phyloP scores from a whole-genome alignment of 306 rosid species.

The Malus sylvestris region DNA sequence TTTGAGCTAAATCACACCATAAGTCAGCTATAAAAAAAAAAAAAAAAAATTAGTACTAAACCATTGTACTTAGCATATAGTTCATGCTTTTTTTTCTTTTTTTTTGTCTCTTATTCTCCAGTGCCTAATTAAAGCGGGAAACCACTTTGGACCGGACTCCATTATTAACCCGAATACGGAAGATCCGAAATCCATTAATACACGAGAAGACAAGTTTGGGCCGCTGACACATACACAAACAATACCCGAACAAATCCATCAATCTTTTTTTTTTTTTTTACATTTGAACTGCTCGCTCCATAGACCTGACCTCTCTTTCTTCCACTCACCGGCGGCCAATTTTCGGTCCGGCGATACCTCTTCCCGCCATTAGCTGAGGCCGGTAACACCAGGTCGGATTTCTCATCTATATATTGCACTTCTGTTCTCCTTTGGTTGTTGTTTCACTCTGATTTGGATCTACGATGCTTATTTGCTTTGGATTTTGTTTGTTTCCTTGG shows the following conservation, averaged over 20 bases:
- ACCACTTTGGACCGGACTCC: not conserved
- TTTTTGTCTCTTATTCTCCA: too few species aligned
- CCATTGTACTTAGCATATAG: too few species aligned
- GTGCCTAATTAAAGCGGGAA: not conserved
- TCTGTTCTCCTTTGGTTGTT: not conserved
- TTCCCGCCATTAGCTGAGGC: not conserved
- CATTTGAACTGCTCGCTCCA: not conserved
- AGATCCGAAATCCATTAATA: not conserved
- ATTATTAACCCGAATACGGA: not conserved
- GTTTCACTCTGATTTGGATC: conserved; percentile 2
- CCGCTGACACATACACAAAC: not conserved
- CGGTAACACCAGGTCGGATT: not conserved
- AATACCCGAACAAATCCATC: not conserved
- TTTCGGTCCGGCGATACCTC: not conserved
- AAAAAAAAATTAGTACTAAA: too few species aligned
- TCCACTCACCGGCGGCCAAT: conserved; percentile 6
- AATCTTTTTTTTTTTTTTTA: not conserved
- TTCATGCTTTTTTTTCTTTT: too few species aligned
- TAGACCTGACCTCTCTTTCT: not conserved
- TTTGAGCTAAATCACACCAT: too few species aligned
- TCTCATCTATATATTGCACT: not conserved
- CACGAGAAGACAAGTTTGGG: not conserved
- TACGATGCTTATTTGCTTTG: not conserved
- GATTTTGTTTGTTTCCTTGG: not conserved
- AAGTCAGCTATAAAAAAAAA: too few species aligned